Conservation (phyloP, 2,329 filamentous ascomycete species). For the Bisporella sp. region DNA sequence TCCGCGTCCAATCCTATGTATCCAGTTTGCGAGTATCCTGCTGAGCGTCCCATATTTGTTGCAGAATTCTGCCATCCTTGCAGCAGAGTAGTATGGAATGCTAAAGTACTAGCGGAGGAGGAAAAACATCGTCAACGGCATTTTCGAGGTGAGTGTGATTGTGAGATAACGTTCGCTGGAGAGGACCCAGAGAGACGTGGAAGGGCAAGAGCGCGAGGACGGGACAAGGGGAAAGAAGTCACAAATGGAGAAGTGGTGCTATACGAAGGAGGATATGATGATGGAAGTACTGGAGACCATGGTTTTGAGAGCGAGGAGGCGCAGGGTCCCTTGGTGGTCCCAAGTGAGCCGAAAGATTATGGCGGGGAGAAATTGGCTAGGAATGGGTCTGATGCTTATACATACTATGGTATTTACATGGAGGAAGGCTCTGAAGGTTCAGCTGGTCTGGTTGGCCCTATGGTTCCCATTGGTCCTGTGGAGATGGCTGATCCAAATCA, state of each 20-base stretch:
- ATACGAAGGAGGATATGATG: background rate
- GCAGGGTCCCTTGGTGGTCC: too few species aligned
- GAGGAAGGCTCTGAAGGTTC: background rate
- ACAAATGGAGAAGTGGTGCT: background rate
- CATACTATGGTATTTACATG: too few species aligned
- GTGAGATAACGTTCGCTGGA: conserved; percentile 18
- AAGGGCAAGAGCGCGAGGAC: background rate
- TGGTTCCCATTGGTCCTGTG: too few species aligned
- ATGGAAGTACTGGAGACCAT: background rate
- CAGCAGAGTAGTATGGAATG: conserved; percentile 24
- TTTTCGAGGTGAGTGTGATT: conserved; percentile 17
- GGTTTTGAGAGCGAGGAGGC: background rate
- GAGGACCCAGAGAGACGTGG: conserved; percentile 12
- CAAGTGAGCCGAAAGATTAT: too few species aligned
- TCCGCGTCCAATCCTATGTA: conserved; percentile 16
- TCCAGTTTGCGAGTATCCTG: conserved; percentile 21
- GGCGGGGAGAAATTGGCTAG: background rate
- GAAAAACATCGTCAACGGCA: conserved; percentile 18
- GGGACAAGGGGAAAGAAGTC: background rate
- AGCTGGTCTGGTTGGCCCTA: background rate
- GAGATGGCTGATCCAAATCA: background rate
- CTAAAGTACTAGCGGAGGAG: conserved; percentile 17
- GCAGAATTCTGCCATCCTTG: conserved; percentile 24
- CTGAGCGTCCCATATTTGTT: conserved; percentile 16
- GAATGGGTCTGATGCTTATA: too few species aligned